These are phyloP conservation scores for Geranium brycei DNA, from an alignment of 345 rosid species.

Conservation along the genomic window DNA sequence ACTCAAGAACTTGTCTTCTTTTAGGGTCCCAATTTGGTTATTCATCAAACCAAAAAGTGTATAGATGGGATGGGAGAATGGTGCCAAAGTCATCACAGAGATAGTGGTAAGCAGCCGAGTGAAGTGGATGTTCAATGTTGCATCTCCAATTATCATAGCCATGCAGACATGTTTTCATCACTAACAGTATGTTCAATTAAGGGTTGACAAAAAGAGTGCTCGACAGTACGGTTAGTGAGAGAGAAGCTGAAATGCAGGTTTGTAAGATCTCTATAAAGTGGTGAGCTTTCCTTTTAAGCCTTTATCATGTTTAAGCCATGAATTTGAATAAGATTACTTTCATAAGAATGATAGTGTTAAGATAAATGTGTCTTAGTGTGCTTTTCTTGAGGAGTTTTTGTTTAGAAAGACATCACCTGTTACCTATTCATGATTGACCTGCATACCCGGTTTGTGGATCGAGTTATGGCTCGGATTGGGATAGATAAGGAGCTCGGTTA, in stretches of 20 bases:
- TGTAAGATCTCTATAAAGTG: slow-evolving; percentile 8
- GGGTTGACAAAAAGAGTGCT: slow-evolving; percentile 81
- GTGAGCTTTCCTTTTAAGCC: neutral
- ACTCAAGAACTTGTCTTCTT: slow-evolving; percentile 8
- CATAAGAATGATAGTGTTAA: neutral
- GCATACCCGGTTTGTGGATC: no score
- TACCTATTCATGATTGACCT: neutral
- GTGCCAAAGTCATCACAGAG: slow-evolving; percentile 80
- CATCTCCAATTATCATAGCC: neutral
- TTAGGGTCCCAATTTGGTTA: slow-evolving; percentile 85
- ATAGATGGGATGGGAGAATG: slow-evolving; percentile 76
- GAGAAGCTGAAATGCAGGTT: slow-evolving; percentile 82
- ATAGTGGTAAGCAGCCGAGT: slow-evolving; percentile 51
- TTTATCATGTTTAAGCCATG: neutral
- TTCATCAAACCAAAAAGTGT: slow-evolving; percentile 69
- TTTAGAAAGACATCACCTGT: neutral
- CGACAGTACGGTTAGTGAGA: slow-evolving; percentile 49
- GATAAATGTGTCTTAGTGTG: neutral
- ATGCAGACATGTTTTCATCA: neutral
- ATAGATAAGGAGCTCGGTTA: no score
- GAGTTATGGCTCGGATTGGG: no score
- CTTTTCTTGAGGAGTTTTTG: neutral
- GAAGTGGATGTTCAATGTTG: neutral
- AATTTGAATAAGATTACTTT: neutral
- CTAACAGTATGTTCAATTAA: slow-evolving; percentile 18